Evolutionary conservation across 768 basidiomycete genomes (phyloP).

Genomic region (Inosperma sp.): DNA sequence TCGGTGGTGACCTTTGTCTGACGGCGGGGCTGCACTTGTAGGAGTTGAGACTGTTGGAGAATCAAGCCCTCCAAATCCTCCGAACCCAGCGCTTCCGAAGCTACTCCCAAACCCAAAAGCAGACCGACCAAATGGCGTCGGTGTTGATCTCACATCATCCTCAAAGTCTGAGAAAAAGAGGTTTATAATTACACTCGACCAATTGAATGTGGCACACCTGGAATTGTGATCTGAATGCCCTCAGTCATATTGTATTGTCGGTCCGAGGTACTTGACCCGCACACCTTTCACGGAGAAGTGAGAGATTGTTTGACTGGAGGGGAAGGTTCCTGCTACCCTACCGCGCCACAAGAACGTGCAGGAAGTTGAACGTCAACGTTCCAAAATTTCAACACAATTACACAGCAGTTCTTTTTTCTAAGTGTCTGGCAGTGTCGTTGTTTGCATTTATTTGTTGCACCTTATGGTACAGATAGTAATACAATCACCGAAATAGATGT

Average conservation of each 20-base stretch:
- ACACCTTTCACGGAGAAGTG: too few species aligned
- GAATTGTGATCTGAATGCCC: conserved; percentile 62
- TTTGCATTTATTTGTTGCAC: too few species aligned
- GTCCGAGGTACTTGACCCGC: too few species aligned
- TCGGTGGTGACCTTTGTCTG: conserved; percentile 60
- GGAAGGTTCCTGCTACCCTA: too few species aligned
- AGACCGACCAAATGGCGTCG: conserved; percentile 68
- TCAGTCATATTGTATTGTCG: conserved; percentile 44
- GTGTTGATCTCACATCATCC: conserved; percentile 56
- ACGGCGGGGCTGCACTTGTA: conserved; percentile 41
- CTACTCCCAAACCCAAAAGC: conserved; percentile 40
- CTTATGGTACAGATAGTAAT: too few species aligned
- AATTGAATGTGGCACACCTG: conserved; percentile 38
- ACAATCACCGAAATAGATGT: too few species aligned
- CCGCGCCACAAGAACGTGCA: too few species aligned
- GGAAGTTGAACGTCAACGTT: too few species aligned
- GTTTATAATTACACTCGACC: background rate
- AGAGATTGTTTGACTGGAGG: too few species aligned
- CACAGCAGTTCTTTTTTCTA: too few species aligned
- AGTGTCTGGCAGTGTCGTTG: too few species aligned
- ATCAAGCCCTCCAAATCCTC: conserved; percentile 45
- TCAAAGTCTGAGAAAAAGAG: conserved; percentile 33
- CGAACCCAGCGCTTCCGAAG: conserved; percentile 32
- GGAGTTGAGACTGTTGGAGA: conserved; percentile 54
- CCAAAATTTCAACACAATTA: too few species aligned